These are phyloP conservation scores for Pseudopyricularia javanii DNA, from an alignment of 2,329 filamentous ascomycete species.

Conservation along the genomic window DNA sequence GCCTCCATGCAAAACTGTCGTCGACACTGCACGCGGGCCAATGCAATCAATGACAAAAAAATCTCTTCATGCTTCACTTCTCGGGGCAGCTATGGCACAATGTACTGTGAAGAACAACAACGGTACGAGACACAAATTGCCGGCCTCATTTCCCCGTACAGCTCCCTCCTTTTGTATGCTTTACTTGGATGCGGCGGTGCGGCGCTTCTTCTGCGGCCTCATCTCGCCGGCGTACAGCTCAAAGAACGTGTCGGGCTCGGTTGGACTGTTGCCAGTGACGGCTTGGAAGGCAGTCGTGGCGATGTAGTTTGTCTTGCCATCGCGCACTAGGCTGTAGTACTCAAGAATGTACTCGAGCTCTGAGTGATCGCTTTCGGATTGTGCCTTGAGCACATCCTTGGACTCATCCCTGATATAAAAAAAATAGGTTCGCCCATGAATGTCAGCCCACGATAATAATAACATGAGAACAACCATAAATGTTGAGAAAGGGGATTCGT, in stretches of 20 bases:
- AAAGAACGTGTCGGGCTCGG: conserved; percentile 35
- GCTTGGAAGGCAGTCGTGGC: conserved; percentile 35
- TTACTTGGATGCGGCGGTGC: not conserved
- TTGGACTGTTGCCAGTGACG: conserved; percentile 31
- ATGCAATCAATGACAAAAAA: no score
- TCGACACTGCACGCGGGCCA: no score
- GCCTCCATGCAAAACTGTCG: no score
- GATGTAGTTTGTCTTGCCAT: conserved; percentile 42
- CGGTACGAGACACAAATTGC: no score
- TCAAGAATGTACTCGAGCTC: conserved; percentile 36
- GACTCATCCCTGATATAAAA: conserved; percentile 17
- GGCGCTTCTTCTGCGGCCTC: conserved; percentile 19
- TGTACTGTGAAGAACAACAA: no score
- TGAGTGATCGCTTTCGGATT: conserved; percentile 20
- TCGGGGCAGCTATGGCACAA: no score
- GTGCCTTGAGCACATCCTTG: conserved; percentile 19
- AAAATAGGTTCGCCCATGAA: conserved; percentile 10
- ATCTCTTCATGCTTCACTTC: no score
- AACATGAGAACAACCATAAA: not conserved
- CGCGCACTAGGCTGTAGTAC: conserved; percentile 37
- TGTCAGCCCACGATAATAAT: not conserved
- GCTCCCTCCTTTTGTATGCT: not conserved
- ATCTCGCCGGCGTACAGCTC: conserved; percentile 27
- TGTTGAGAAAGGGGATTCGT: conserved; percentile 7
- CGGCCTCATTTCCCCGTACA: no score